Conservation (phyloP, 1,284 basidiomycete genomes). For the Papiliotrema flavescens region DNA sequence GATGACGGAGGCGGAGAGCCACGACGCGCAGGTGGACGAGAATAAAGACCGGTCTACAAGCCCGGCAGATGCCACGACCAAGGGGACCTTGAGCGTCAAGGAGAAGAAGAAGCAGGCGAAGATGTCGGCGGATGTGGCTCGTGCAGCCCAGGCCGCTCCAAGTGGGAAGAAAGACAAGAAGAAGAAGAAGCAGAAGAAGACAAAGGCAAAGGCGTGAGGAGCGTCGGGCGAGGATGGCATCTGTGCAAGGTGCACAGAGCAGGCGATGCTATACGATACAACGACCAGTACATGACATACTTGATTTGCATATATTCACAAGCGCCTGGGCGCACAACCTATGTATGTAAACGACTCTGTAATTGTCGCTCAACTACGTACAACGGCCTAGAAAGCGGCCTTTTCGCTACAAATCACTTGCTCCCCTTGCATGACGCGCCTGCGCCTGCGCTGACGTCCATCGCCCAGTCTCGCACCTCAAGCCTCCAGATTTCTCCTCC, state of each 20-base stretch:
- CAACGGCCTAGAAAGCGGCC: no score
- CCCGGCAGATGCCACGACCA: background rate
- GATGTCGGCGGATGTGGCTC: background rate
- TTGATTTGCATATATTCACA: background rate
- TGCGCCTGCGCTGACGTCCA: no score
- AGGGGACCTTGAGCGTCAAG: background rate
- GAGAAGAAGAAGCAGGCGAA: background rate
- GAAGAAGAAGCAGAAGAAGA: slow-evolving; percentile 1
- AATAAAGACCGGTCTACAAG: no score
- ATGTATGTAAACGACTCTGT: background rate
- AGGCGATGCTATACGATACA: background rate
- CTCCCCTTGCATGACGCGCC: no score
- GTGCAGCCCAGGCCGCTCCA: background rate
- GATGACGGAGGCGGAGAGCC: slow-evolving; percentile 11
- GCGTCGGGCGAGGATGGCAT: background rate
- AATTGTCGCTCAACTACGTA: background rate
- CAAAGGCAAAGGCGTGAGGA: background rate
- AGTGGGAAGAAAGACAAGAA: background rate
- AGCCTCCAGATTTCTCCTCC: background rate
- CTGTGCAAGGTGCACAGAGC: background rate
- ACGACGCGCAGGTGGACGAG: no score
- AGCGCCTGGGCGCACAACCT: background rate
- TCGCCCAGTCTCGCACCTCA: no score
- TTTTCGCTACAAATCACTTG: no score
- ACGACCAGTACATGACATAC: background rate